Conservation (phyloP, 805 yeast species). For the Candida sonorensis region DNA sequence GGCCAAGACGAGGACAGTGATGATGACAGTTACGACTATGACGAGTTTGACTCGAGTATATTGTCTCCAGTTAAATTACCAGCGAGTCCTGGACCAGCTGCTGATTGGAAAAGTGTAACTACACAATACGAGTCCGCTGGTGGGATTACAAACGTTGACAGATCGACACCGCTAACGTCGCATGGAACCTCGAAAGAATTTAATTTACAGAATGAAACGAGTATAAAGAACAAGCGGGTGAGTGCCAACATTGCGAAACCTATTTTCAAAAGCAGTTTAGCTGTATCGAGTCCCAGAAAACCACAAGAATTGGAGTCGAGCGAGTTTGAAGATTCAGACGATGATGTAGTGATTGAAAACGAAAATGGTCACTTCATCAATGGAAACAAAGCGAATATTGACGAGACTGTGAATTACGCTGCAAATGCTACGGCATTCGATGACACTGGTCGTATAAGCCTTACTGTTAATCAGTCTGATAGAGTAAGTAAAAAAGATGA, state of each 20-base stretch:
- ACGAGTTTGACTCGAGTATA: conserved; percentile 14
- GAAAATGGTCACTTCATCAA: not conserved
- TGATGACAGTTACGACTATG: conserved; percentile 11
- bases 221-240: too few relatives aligned
- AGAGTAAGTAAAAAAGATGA: not conserved
- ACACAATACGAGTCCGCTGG: too few relatives aligned
- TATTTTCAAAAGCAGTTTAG: too few relatives aligned
- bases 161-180: not conserved
- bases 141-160: too few relatives aligned
- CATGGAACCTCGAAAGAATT: too few relatives aligned
- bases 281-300: too few relatives aligned
- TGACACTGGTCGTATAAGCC: not conserved
- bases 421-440: not conserved
- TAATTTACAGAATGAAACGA: too few relatives aligned
- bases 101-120: not conserved
- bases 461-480: too few relatives aligned
- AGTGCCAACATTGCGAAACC: too few relatives aligned
- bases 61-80: conserved; percentile 14
- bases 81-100: conserved; percentile 2
- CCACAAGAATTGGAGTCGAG: too few relatives aligned
- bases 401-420: not conserved
- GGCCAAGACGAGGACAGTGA: conserved; percentile 10
- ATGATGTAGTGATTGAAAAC: conserved; percentile 1
- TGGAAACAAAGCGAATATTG: too few relatives aligned
- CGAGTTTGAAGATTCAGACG: conserved; percentile 19